Base-by-base conservation (phyloP, 2,329 filamentous ascomycete species). In the Chaetomium strumarium region DNA sequence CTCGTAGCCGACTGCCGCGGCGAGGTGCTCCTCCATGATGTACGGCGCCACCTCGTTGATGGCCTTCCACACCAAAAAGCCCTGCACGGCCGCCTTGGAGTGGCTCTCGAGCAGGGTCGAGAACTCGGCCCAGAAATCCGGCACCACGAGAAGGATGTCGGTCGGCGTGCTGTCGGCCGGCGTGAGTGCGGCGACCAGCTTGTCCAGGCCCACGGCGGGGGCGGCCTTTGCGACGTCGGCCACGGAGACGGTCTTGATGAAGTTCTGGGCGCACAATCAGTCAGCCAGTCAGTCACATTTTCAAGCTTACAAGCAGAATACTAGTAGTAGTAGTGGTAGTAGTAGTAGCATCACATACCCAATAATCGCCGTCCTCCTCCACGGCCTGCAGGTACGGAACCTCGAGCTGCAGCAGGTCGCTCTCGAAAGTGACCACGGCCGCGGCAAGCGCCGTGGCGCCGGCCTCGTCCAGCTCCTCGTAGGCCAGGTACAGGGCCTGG, bases 61-160 rank as follows among this genome's bases (percentile, higher is more conserved):
- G 0, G 79, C 75, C 39, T 84, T 84, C 83, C 84, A 87, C n/a
- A 80, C 65, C 51, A 88, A 75, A 62, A 17, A 58, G 20, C 39
- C 52, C 37, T 58, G 55, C n/a, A 60, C 12, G 14, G 52, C 46
- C 1, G 48, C 48, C 34, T 42, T 46, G n/a, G 58, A 51, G 8
- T 51, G 34, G 8, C 37, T 39, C 5, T 41, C 66, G 17, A 89
- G 60, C 36, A 85, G 77, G 1, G 44, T 30, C 3, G 52, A 53
- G 10, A 51, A 8, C 12, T 48, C 33, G 24, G 43, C 41, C 30
- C 45, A 57, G n/a, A 52, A 14, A 0, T 31, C 13, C 2, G 43
- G 42, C 1, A 3, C 2, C 7, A 20, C 2, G 1, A 56, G 14
- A 29, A 43, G 19, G 24, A 60, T 36, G 0, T 12, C 13, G 12